Base-by-base conservation (phyloP, 257 asterid genomes). In the Nyctanthes arbortristis region DNA sequence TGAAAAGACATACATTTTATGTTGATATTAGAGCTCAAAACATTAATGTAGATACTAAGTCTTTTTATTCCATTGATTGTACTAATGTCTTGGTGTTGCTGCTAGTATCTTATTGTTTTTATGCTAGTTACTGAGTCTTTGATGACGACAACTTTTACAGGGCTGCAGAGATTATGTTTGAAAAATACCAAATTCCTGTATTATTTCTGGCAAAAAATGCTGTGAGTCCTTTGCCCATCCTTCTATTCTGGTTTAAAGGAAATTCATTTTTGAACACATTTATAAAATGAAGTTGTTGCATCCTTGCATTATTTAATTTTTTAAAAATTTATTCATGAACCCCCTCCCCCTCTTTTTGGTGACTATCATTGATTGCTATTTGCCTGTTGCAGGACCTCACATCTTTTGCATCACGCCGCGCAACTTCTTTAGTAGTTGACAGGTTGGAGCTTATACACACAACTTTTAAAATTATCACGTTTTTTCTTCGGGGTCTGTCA, bases 401-500 rank as follows among this genome's bases (percentile, higher is more conserved):
- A 68, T 91, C 99, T 68, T 94, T 94, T 82, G 99, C 99, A 60
- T 87, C 99, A 58, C 97, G 97, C 55, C 97, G 99, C 64, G 96
- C 99, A 70, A 94, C 97, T 62, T 86, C 99, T 70, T 79, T 94
- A 81, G 99, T 94, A 5, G 96, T 94, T 77, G 99, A 94, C 78
- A 88, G 99, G 99, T 94, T 81, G 77, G 89, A 68, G 66, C 30
- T 32, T 70, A 67, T 61, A 24, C 63, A 54, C 81, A 71, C 81
- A 69, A 39, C 37, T 66, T 9, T 66, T 10, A 11, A 34, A 32
- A 54, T 35, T 66, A n/a, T 34, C 22, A 27, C 37, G 14, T 10
- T 27, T 22, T 52, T 5, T 16, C 30, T 22, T 52, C 10, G 59
- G 20, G 59, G 20, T 22, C 30, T 7, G 4, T 52, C 20, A 52